phyloP scores from a whole-genome alignment of 2,329 filamentous ascomycete genomes.

The Alternaria ventricosa region DNA sequence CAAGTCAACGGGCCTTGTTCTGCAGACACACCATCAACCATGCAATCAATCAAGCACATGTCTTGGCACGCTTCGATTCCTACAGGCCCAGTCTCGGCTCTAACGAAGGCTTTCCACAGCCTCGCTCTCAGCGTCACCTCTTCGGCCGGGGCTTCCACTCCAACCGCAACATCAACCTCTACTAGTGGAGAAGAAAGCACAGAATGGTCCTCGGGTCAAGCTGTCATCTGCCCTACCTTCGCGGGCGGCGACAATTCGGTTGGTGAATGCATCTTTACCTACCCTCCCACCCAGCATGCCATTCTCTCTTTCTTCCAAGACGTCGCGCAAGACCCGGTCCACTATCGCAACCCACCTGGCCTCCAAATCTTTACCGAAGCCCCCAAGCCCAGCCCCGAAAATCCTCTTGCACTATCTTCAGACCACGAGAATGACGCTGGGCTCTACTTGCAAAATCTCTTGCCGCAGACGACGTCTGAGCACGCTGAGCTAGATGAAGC shows the following conservation, averaged over 20 bases:
- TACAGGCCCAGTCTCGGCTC: background rate
- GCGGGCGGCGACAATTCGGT: constrained; percentile 68
- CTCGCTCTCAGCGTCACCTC: constrained; percentile 7
- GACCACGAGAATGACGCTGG: background rate
- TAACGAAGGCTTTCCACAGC: constrained; percentile 14
- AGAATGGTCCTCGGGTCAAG: constrained; percentile 17
- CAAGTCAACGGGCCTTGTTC: background rate
- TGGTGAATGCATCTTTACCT: constrained; percentile 66
- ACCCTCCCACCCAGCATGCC: constrained; percentile 57
- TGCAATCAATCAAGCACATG: constrained; percentile 7
- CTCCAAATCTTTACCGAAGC: constrained; percentile 19
- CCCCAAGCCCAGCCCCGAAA: constrained; percentile 23
- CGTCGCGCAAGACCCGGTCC: constrained; percentile 56
- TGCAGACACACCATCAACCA: background rate
- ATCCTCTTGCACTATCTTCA: constrained; percentile 20
- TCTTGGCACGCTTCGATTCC: constrained; percentile 21
- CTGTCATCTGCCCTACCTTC: constrained; percentile 58
- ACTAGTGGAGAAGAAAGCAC: background rate
- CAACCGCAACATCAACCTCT: background rate
- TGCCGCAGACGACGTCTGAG: constrained; percentile 23
- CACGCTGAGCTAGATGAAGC: constrained; percentile 26
- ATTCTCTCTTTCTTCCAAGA: constrained; percentile 69
- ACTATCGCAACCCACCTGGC: constrained; percentile 37
- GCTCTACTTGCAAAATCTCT: background rate
- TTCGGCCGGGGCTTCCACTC: background rate